Evolutionary conservation across 495 filamentous ascomycete species (phyloP), one percentile per base, ranked within the genome.

Genomic region (Penicillium goetzii): DNA sequence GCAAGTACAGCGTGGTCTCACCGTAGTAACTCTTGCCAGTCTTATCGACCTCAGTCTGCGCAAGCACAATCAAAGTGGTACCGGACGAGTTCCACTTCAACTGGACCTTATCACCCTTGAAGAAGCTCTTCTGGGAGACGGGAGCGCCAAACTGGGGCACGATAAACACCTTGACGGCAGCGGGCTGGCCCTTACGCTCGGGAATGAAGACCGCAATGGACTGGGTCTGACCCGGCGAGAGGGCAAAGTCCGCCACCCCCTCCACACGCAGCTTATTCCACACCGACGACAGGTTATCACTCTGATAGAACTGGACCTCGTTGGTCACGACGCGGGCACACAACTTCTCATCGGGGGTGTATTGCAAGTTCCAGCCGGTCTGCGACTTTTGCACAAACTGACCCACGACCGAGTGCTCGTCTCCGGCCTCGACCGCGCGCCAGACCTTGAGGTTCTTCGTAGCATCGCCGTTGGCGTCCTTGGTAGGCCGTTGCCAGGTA

Each of bases 11-110:
- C 58, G 91, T 99, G 2, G 95, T 98, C 83, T 99, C 95, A 70
- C 96, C 95, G 67, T 99, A 97, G 80, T 99, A 99, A 81, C 90
- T 97, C 85, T 97, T 97, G 73, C 95, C 95, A 40, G 92, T 92
- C 76, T 93, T 95, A 77, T 99, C 95, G 45, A 98, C 95, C 52
- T 99, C 95, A 15, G 95, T 99, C 81, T 98, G 95, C 65, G 95
- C 93, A 71, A 99, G 87, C 66, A 98, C 94, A 74, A 99, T 92
- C 68, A 98, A 76, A 69, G 86, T 93, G 11, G 92, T 97, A 17
- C 95, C 95, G 58, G 91, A 83, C 43, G 85, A 84, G 76, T 97
- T 98, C 95, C 95, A 99, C 81, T 97, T 97, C 66, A 99, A 80
- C 78, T 97, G 91, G 38, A 98, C 93, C 80, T 97, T 97, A 78